phyloP scores from a whole-genome alignment of 176 grass and related monocot species.

The Panicum miliaceum region DNA sequence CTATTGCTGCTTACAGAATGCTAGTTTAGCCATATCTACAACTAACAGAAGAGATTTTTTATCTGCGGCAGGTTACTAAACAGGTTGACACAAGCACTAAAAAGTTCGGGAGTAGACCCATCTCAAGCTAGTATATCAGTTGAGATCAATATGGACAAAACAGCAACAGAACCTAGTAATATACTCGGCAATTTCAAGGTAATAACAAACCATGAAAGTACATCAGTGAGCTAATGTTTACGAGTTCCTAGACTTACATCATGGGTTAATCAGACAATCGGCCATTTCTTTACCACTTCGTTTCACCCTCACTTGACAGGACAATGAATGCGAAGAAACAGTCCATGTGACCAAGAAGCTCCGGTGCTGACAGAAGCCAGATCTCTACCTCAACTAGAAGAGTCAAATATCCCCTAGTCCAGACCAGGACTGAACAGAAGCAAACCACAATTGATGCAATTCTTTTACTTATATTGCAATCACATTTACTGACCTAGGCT shows the following conservation, averaged over 20 bases:
- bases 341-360: constrained; percentile 55
- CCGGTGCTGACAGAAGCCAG: constrained; percentile 37
- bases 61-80: constrained; percentile 51
- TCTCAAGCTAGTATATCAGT: constrained; percentile 73
- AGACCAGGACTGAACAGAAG: not conserved
- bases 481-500: constrained; percentile 52
- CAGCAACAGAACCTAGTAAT: constrained; percentile 26
- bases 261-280: not conserved
- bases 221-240: not conserved
- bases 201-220: constrained; percentile 28
- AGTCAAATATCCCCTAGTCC: constrained; percentile 13
- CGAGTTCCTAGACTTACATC: not conserved
- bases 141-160: constrained; percentile 62
- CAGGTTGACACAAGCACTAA: constrained; percentile 56
- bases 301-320: constrained; percentile 38
- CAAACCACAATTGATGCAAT: constrained; percentile 43
- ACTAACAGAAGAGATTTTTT: constrained; percentile 4
- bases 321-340: constrained; percentile 45
- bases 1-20: not conserved
- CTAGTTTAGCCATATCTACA: not conserved
- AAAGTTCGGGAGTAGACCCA: constrained; percentile 67
- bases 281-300: not conserved
- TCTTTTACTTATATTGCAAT: constrained; percentile 57
- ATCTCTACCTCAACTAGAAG: constrained; percentile 8
- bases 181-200: constrained; percentile 48